Evolutionary conservation across 768 basidiomycete species (phyloP).

Genomic region (Royoungia palumana): DNA sequence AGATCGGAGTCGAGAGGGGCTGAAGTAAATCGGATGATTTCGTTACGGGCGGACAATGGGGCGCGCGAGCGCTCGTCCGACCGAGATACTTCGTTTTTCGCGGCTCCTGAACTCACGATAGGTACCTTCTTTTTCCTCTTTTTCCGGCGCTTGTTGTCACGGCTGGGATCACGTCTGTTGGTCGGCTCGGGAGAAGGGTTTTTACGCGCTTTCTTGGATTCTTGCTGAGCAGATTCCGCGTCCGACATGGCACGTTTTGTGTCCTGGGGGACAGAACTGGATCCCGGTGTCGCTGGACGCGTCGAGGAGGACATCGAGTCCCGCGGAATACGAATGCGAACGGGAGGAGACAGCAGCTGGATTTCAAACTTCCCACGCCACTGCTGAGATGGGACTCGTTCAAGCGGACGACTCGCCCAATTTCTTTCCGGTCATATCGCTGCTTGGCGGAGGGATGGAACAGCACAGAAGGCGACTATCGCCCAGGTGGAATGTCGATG

Average conservation of each 20-base stretch:
- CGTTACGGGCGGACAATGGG: constrained; percentile 23
- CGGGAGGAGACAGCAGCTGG: background rate
- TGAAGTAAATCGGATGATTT: constrained; percentile 27
- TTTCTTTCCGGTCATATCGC: too few relatives aligned
- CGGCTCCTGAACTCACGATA: constrained; percentile 10
- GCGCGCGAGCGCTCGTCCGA: constrained; percentile 12
- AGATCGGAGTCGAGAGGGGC: constrained; percentile 11
- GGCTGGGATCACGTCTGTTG: constrained; percentile 15
- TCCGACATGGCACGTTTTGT: constrained; percentile 27
- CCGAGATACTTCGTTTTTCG: constrained; percentile 12
- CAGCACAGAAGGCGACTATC: too few relatives aligned
- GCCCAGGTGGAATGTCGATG: too few relatives aligned
- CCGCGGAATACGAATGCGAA: background rate
- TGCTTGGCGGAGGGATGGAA: too few relatives aligned
- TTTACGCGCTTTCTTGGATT: constrained; percentile 24
- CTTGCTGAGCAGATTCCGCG: constrained; percentile 16
- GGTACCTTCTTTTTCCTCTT: constrained; percentile 30
- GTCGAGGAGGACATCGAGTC: constrained; percentile 26
- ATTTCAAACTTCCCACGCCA: constrained; percentile 26
- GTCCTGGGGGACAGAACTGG: background rate
- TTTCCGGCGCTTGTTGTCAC: constrained; percentile 27
- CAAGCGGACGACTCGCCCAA: too few relatives aligned
- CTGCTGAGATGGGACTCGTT: too few relatives aligned
- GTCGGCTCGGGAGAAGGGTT: constrained; percentile 15
- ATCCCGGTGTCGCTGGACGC: constrained; percentile 16